Conservation (phyloP, 495 filamentous ascomycete species). For the Bacidia gigantensis region DNA sequence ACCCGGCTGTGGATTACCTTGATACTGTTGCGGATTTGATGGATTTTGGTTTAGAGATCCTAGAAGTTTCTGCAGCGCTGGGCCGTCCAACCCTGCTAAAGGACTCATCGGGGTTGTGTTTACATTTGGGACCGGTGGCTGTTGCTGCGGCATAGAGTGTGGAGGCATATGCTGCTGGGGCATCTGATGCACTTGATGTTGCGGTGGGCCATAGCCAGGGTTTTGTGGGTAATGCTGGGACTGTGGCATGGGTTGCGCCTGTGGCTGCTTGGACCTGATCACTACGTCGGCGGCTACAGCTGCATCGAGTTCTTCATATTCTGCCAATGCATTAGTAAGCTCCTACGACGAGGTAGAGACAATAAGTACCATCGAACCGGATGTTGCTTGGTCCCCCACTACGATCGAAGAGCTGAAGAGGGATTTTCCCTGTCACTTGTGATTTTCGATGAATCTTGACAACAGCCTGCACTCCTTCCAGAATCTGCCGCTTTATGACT, state of each 20-base stretch:
- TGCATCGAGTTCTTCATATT: slow-evolving; percentile 72
- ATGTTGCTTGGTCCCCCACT: slow-evolving; percentile 54
- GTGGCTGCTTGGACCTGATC: slow-evolving; percentile 53
- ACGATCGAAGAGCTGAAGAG: slow-evolving; percentile 75
- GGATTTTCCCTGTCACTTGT: slow-evolving; percentile 56
- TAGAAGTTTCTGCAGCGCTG: slow-evolving; percentile 58
- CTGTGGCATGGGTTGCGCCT: slow-evolving; percentile 26
- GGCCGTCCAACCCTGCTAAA: slow-evolving; percentile 53
- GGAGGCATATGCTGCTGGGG: slow-evolving; percentile 20
- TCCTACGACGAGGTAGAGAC: background rate
- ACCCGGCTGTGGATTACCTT: slow-evolving; percentile 18
- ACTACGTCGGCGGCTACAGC: slow-evolving; percentile 67
- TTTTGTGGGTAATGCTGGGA: slow-evolving; percentile 32
- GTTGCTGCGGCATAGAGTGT: slow-evolving; percentile 23
- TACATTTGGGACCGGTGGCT: slow-evolving; percentile 10
- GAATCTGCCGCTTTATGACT: slow-evolving; percentile 68
- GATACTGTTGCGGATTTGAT: slow-evolving; percentile 10
- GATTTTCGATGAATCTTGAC: slow-evolving; percentile 55
- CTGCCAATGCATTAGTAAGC: slow-evolving; percentile 22
- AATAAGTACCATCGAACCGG: slow-evolving; percentile 52
- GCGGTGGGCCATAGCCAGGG: slow-evolving; percentile 31
- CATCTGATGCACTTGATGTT: slow-evolving; percentile 22
- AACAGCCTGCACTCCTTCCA: slow-evolving; percentile 81
- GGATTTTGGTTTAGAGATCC: slow-evolving; percentile 35
- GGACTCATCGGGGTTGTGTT: slow-evolving; percentile 40